Conservation (phyloP, 495 filamentous ascomycete species). For the Ramalina intermedia region DNA sequence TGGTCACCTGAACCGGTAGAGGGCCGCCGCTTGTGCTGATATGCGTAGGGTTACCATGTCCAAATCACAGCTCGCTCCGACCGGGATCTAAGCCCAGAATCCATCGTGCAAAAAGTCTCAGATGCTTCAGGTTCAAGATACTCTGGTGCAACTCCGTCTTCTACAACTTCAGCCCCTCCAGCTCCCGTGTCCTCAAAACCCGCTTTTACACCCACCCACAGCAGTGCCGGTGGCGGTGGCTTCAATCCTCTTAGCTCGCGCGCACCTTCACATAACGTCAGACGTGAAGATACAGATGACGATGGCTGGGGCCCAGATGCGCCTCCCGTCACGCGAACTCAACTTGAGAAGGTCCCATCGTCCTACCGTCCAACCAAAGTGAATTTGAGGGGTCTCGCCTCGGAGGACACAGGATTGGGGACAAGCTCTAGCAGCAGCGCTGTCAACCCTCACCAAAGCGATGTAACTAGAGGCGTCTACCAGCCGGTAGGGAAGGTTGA, state of each 20-base stretch:
- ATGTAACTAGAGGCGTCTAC: slow-evolving; percentile 80
- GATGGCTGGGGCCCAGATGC: slow-evolving; percentile 98
- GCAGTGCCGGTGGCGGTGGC: slow-evolving; percentile 40
- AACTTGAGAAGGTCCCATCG: slow-evolving; percentile 83
- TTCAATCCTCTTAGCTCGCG: slow-evolving; percentile 49
- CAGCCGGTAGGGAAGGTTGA: slow-evolving; percentile 94
- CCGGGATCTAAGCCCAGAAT: slow-evolving; percentile 68
- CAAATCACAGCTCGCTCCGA: slow-evolving; percentile 92
- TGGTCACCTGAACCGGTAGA: slow-evolving; percentile 15
- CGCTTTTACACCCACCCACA: slow-evolving; percentile 69
- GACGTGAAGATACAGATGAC: slow-evolving; percentile 38
- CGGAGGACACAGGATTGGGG: slow-evolving; percentile 49
- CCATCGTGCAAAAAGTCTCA: slow-evolving; percentile 84
- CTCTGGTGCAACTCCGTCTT: slow-evolving; percentile 37
- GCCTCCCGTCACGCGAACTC: slow-evolving; percentile 67
- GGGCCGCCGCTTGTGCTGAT: not conserved
- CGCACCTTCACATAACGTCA: slow-evolving; percentile 26
- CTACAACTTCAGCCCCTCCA: slow-evolving; percentile 36
- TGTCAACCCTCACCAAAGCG: slow-evolving; percentile 26
- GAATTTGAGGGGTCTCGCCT: slow-evolving; percentile 63
- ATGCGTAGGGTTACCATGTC: slow-evolving; percentile 73
- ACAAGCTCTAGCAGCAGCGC: slow-evolving; percentile 29
- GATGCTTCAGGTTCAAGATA: slow-evolving; percentile 96
- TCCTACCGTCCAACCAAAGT: slow-evolving; percentile 92
- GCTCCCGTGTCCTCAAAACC: slow-evolving; percentile 73